phyloP scores from a whole-genome alignment of 179 eudicot species.

The Beta macrorhiza region DNA sequence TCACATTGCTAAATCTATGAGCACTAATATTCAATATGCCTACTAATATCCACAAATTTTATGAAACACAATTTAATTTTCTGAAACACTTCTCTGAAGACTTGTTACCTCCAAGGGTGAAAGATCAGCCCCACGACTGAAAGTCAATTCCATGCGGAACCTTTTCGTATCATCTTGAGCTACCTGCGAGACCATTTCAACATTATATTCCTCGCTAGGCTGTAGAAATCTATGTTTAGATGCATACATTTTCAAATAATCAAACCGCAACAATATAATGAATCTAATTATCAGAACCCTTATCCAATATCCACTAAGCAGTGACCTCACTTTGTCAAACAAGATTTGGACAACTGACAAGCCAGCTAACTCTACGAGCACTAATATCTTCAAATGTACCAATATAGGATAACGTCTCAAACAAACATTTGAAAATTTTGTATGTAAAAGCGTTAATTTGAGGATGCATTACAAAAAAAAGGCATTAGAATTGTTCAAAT shows the following conservation, averaged over 20 bases:
- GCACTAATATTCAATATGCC: neutral
- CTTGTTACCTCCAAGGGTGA: constrained; percentile 81
- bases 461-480: neutral
- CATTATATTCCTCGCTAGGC: neutral
- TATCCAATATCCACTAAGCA: neutral
- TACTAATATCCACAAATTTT: neutral
- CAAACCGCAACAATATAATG: neutral
- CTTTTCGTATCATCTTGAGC: constrained; percentile 81
- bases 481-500: neutral
- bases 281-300: neutral
- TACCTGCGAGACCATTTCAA: constrained; percentile 49
- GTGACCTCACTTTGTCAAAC: neutral
- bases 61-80: neutral
- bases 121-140: constrained; percentile 97
- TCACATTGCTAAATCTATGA: neutral
- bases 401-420: neutral
- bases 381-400: too few relatives aligned
- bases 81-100: neutral
- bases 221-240: neutral
- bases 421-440: neutral
- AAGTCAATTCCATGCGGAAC: constrained; percentile 87
- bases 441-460: neutral
- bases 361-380: too few relatives aligned
- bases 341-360: neutral
- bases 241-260: neutral